A percentile compares a stretch with the other conserved stretches of the same genome.
Evolutionary conservation across 768 basidiomycete genomes (phyloP).

Genomic region (Boletus insuetus): DNA sequence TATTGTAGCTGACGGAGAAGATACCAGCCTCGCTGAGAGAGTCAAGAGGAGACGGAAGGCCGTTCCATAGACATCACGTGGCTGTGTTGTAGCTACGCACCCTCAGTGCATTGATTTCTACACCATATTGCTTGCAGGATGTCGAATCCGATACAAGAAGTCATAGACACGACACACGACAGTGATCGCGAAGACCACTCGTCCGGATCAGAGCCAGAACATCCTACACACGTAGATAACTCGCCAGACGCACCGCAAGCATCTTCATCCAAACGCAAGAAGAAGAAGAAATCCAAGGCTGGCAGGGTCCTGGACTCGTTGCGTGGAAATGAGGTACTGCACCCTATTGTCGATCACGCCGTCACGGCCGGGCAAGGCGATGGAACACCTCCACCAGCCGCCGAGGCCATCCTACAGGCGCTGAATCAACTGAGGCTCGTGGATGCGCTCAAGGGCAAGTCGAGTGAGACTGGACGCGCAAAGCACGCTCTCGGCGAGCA

Average conservation of each 20-base stretch:
- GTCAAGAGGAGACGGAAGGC: conserved; percentile 40
- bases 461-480: conserved; percentile 69
- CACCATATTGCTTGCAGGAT: conserved; percentile 5
- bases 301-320: conserved; percentile 49
- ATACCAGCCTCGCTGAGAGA: conserved; percentile 37
- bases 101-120: not conserved
- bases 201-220: conserved; percentile 33
- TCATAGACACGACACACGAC: conserved; percentile 37
- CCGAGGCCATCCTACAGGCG: conserved; percentile 64
- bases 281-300: conserved; percentile 85
- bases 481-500: conserved; percentile 84
- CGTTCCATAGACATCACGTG: conserved; percentile 9
- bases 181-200: conserved; percentile 34
- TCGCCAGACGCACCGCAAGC: conserved; percentile 20
- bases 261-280: conserved; percentile 63
- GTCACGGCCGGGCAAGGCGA: conserved; percentile 54
- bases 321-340: conserved; percentile 51
- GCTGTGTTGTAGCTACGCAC: conserved; percentile 12
- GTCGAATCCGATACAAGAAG: conserved; percentile 39
- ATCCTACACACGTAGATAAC: conserved; percentile 10
- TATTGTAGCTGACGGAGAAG: not conserved
- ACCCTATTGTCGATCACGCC: conserved; percentile 64
- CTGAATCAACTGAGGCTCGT: conserved; percentile 79
- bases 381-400: conserved; percentile 46
- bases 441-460: conserved; percentile 82